Conservation (phyloP, 106 monocot genomes). For the Phalaenopsis aphrodite region DNA sequence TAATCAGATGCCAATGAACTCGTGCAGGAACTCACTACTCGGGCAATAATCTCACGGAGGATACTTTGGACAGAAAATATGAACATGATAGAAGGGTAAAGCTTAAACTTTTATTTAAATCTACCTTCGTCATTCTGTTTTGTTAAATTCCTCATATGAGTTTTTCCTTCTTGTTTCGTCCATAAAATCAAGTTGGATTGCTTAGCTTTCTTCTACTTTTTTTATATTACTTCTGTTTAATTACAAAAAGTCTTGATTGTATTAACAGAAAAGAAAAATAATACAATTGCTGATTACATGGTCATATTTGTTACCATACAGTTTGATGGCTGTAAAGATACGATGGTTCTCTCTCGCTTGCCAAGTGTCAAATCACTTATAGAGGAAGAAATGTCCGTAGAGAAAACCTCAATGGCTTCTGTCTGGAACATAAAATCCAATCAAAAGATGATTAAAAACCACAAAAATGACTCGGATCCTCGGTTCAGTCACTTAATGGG, state of each 20-base stretch:
- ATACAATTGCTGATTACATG: too few species aligned
- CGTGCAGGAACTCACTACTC: constrained; percentile 7
- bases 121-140: background rate
- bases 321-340: constrained; percentile 14
- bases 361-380: constrained; percentile 53
- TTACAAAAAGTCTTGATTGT: too few species aligned
- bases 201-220: too few species aligned
- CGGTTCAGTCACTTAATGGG: constrained; percentile 6
- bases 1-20: background rate
- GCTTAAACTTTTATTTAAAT: background rate
- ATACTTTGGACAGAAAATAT: constrained; percentile 6
- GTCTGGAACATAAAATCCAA: constrained; percentile 6
- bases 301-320: constrained; percentile 20
- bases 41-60: background rate
- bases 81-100: constrained; percentile 9
- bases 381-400: constrained; percentile 51
- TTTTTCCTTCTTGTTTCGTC: too few species aligned
- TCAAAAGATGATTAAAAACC: constrained; percentile 18
- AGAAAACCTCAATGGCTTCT: constrained; percentile 7
- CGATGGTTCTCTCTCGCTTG: constrained; percentile 4
- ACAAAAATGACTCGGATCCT: constrained; percentile 11
- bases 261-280: too few species aligned
- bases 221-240: too few species aligned
- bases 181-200: too few species aligned
- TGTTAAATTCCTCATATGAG: background rate